These are phyloP conservation scores for Groenewaldozyma tartarivorans DNA, from an alignment of 805 yeast species.

Conservation along the genomic window DNA sequence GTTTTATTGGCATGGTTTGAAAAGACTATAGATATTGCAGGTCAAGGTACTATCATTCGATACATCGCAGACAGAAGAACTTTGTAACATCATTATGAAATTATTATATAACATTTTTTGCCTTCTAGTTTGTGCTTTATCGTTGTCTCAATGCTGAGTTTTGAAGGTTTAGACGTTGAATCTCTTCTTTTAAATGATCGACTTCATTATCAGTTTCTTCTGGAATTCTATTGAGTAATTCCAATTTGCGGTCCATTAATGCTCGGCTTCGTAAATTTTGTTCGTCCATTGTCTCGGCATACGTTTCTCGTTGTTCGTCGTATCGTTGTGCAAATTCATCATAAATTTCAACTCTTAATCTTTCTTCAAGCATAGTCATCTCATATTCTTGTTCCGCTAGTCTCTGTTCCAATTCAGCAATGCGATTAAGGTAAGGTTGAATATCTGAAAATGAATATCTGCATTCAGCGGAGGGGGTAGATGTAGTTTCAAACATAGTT, in stretches of 20 bases:
- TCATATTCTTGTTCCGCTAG: slow-evolving; percentile 6
- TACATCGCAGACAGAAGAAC: slow-evolving; percentile 80
- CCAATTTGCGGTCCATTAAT: slow-evolving; percentile 18
- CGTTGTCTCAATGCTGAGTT: too few relatives aligned
- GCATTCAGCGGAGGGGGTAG: background rate
- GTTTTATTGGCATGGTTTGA: slow-evolving; percentile 85
- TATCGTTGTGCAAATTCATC: slow-evolving; percentile 23
- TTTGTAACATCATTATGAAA: slow-evolving; percentile 33
- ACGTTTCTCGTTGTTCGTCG: slow-evolving; percentile 19
- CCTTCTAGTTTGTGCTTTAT: background rate
- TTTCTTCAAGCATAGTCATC: slow-evolving; percentile 15
- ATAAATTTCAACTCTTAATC: slow-evolving; percentile 22
- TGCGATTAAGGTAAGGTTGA: background rate
- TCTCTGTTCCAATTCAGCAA: background rate
- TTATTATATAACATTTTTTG: background rate
- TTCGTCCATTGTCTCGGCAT: slow-evolving; percentile 17
- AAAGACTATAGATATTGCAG: slow-evolving; percentile 72
- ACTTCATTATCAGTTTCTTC: background rate
- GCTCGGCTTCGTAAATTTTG: slow-evolving; percentile 12
- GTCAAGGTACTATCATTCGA: slow-evolving; percentile 82
- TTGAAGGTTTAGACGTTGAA: too few relatives aligned
- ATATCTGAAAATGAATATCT: too few relatives aligned
- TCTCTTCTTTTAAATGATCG: too few relatives aligned
- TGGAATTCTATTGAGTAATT: slow-evolving; percentile 9
- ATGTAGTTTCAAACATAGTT: background rate